Evolutionary conservation across 2,329 filamentous ascomycete species (phyloP), one percentile per base, ranked within the genome.

Genomic region (Aspergillus carbonarius): DNA sequence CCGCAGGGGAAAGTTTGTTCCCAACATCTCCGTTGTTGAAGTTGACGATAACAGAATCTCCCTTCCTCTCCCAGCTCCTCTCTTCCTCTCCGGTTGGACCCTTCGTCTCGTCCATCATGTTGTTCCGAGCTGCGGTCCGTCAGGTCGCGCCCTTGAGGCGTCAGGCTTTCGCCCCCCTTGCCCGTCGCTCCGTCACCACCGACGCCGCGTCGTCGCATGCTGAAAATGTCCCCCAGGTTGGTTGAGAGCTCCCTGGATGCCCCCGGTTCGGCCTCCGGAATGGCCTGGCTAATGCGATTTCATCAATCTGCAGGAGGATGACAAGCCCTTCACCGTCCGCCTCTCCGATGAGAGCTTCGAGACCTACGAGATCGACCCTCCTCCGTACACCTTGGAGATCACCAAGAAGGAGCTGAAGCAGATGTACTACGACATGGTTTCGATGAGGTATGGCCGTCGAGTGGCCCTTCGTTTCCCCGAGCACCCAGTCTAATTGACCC

Each of bases 311-410:
- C 74, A 96, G 92, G 90, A 93, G 78, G 93, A 97, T 78, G 92
- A 97, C 74, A 90, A 96, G 85, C 87, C 88, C 66, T 98, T 99
- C 83, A 86, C 89, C 73, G 87, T 99, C 76, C 89, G 87, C 74
- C 89, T 99, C 77, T 96, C 92, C 77, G 92, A 97, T 78, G 93
- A 98, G 89, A 93, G 91, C 83, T 99, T 98, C 83, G 95, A 99
- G 86, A 97, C 95, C 59, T 99, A 98, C 82, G 92, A 97, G 84
- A 87, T 99, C 76, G 95, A 99, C 81, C 93, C 93, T 70, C 95
- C 95, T 66, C 83, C 92, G 59, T 97, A 97, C 85, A 93, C 91
- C 64, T 82, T 99, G 70, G 84, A 96, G 72, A 91, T 92, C 65
- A 98, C 93, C 74, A 99, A 99, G 88, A 92, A 91, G 81, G 91